Conservation (phyloP, 2,329 filamentous ascomycete genomes). For the Chaetomium sp. region DNA sequence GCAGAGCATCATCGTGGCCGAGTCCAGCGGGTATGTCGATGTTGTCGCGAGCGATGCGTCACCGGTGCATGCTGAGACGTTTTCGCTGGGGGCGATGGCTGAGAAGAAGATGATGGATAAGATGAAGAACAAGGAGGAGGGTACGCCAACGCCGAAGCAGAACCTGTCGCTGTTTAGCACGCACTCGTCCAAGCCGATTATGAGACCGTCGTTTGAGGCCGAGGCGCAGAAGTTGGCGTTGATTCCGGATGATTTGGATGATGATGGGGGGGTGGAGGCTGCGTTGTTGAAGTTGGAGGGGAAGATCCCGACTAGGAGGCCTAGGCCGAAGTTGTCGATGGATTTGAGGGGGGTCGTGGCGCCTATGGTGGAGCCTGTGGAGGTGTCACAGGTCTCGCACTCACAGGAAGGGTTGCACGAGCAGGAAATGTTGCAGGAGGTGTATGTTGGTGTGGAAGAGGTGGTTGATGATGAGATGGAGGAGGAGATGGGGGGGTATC, state of each 20-base stretch:
- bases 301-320: conserved; percentile 56
- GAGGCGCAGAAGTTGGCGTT: conserved; percentile 82
- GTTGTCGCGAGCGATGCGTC: conserved; percentile 39
- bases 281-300: conserved; percentile 88
- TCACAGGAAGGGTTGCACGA: no score
- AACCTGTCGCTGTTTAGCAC: conserved; percentile 53
- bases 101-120: conserved; percentile 31
- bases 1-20: conserved; percentile 30
- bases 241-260: conserved; percentile 73
- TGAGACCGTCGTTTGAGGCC: conserved; percentile 75
- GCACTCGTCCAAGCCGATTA: conserved; percentile 54
- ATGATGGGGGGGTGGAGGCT: conserved; percentile 87
- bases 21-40: conserved; percentile 39
- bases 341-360: conserved; percentile 25
- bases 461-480: conserved; percentile 23
- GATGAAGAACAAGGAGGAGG: no score
- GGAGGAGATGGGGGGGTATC: conserved; percentile 40
- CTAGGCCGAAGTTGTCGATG: conserved; percentile 34
- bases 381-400: conserved; percentile 3
- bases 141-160: conserved; percentile 23
- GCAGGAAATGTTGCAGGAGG: no score
- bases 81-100: conserved; percentile 54
- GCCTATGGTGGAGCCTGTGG: neutral
- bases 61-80: conserved; percentile 38
- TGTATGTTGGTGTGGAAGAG: neutral